These are phyloP conservation scores for Cladosporium velox DNA, from an alignment of 2,329 filamentous ascomycete species.

Conservation along the genomic window DNA sequence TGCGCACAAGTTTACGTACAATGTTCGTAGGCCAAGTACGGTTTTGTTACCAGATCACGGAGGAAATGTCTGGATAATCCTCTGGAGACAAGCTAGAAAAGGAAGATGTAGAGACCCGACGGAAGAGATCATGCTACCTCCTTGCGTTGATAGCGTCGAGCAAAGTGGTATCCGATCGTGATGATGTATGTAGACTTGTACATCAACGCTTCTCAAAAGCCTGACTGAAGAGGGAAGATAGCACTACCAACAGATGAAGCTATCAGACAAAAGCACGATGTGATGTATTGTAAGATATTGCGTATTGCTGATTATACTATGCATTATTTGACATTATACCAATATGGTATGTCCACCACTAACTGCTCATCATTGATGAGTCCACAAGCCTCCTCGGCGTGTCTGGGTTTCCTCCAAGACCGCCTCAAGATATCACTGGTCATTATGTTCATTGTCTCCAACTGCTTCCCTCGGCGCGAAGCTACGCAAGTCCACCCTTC, in stretches of 20 bases:
- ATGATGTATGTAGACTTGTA: not conserved
- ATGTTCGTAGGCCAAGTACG: not conserved
- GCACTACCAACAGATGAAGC: not conserved
- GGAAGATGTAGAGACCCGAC: not conserved
- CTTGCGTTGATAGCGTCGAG: not conserved
- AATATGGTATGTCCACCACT: not conserved
- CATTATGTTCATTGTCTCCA: conserved; percentile 1
- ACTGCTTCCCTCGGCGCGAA: conserved; percentile 18
- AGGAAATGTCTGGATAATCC: not conserved
- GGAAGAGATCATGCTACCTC: not conserved
- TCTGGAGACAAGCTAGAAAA: not conserved
- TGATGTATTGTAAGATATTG: not conserved
- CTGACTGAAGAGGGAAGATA: not conserved
- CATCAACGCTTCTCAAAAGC: not conserved
- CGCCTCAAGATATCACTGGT: not conserved
- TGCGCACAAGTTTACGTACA: not conserved
- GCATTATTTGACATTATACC: conserved; percentile 20
- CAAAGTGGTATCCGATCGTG: not conserved
- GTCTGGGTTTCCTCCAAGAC: not conserved
- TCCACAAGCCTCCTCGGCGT: conserved; percentile 8
- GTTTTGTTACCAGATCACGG: not conserved
- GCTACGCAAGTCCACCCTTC: not conserved
- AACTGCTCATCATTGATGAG: not conserved
- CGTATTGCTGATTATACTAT: conserved; percentile 17
- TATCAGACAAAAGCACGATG: not conserved